A percentile compares a stretch with the other conserved stretches of the same genome.
Conservation (phyloP, 768 basidiomycete species). For the Paxillus involutus region DNA sequence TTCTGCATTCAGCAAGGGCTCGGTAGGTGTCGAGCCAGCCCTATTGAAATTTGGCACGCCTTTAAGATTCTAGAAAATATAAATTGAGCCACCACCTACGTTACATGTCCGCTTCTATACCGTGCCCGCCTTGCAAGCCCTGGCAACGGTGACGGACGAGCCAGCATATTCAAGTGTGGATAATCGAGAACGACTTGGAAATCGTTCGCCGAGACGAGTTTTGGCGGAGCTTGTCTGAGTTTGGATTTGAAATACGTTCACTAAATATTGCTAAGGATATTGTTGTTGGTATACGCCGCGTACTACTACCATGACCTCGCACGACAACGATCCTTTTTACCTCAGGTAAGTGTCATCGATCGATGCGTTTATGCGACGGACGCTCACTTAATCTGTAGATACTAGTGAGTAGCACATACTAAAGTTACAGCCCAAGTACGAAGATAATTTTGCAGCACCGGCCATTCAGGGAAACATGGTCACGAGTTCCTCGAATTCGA, state of each 20-base stretch:
- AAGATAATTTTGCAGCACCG: constrained; percentile 45
- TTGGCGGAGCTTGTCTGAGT: too few species aligned
- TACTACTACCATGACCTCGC: constrained; percentile 21
- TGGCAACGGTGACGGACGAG: constrained; percentile 17
- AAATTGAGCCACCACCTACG: constrained; percentile 13
- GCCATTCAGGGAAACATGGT: constrained; percentile 98
- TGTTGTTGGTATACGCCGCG: too few species aligned
- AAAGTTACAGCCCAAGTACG: not conserved
- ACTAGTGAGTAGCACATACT: constrained; percentile 42
- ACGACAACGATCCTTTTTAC: constrained; percentile 79
- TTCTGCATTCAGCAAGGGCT: not conserved
- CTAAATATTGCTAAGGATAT: too few species aligned
- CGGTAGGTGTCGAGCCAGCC: not conserved
- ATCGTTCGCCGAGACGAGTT: too few species aligned
- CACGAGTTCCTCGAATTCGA: constrained; percentile 99
- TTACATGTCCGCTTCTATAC: constrained; percentile 3
- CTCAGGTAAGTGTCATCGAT: constrained; percentile 50
- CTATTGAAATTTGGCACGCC: not conserved
- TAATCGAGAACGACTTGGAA: too few species aligned
- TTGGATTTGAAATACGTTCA: too few species aligned
- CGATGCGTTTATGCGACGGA: not conserved
- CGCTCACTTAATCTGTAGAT: constrained; percentile 36
- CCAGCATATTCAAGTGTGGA: constrained; percentile 28
- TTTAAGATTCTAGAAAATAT: not conserved
- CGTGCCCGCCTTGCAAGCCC: constrained; percentile 23